phyloP scores from a whole-genome alignment of 441 rosid genomes.

The Geranium incanum region DNA sequence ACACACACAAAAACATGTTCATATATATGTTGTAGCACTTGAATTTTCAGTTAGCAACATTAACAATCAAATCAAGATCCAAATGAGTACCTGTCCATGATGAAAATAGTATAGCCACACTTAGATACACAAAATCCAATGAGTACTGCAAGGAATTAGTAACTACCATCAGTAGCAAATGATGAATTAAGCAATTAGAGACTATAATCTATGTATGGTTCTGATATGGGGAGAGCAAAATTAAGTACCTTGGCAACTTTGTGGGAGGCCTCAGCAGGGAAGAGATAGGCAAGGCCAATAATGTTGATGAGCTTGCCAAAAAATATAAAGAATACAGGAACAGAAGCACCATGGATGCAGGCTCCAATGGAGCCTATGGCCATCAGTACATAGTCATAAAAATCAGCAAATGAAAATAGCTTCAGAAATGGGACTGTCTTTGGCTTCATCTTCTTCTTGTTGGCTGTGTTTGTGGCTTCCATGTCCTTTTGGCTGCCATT shows the following conservation, averaged over 20 bases:
- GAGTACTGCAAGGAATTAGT: constrained; percentile 55
- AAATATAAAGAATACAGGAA: constrained; percentile 4
- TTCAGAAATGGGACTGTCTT: background rate
- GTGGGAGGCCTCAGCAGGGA: constrained; percentile 1
- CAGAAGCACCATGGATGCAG: constrained; percentile 5
- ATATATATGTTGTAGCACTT: background rate
- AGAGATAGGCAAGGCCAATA: constrained; percentile 8
- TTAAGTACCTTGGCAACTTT: constrained; percentile 2
- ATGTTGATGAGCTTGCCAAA: constrained; percentile 3
- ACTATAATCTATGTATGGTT: background rate
- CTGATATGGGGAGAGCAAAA: background rate
- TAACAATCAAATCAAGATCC: background rate
- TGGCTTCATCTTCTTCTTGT: constrained; percentile 1
- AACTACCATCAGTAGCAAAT: constrained; percentile 3
- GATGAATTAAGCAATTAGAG: too few species aligned
- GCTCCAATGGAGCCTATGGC: constrained; percentile 5
- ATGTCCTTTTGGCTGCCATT: background rate
- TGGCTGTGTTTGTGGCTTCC: background rate
- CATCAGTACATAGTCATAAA: background rate
- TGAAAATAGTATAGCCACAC: constrained; percentile 71
- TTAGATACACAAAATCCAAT: constrained; percentile 84
- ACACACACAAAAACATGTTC: background rate
- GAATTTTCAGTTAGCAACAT: background rate
- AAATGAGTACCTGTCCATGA: constrained; percentile 67
- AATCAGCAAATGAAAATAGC: background rate